A percentile compares a stretch with the other conserved stretches of the same genome.
Conservation (phyloP, 805 yeast genomes). For the Kuraishia hungarica region DNA sequence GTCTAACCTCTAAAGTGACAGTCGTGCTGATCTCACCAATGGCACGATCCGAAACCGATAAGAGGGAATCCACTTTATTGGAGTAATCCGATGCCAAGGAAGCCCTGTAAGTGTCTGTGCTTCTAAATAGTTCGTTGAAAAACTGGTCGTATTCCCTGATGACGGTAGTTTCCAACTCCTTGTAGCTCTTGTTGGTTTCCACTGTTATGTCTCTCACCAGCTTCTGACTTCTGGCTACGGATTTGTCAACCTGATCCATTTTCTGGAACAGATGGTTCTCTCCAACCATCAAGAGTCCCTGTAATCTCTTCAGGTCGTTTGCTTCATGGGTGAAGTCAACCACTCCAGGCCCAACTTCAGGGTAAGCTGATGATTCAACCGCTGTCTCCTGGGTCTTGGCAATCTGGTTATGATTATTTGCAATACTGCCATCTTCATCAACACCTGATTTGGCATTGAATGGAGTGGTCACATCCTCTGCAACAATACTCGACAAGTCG, state of each 20-base stretch:
- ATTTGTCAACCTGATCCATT: constrained; percentile 3
- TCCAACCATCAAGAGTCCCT: not conserved
- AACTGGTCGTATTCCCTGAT: constrained; percentile 3
- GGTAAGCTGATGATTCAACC: not conserved
- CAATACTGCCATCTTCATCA: not conserved
- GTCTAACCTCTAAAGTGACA: constrained; percentile 50
- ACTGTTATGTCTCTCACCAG: constrained; percentile 1
- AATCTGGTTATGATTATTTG: not conserved
- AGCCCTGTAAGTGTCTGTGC: constrained; percentile 3
- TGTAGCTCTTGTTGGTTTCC: constrained; percentile 8
- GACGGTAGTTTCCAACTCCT: constrained; percentile 12
- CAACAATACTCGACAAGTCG: not conserved
- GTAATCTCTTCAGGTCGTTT: not conserved
- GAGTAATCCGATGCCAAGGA: constrained; percentile 5
- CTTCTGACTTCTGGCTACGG: constrained; percentile 1
- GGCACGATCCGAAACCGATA: constrained; percentile 37
- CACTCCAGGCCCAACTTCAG: not conserved
- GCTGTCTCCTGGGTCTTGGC: not conserved
- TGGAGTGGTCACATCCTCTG: not conserved
- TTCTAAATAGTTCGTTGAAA: constrained; percentile 1
- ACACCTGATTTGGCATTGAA: not conserved
- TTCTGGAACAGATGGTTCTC: not conserved
- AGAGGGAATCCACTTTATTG: constrained; percentile 2
- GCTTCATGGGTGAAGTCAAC: not conserved
- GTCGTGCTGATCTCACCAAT: constrained; percentile 71